Base-by-base conservation (phyloP, 208 protist genomes). In the Trypanosomatidae sp. region DNA sequence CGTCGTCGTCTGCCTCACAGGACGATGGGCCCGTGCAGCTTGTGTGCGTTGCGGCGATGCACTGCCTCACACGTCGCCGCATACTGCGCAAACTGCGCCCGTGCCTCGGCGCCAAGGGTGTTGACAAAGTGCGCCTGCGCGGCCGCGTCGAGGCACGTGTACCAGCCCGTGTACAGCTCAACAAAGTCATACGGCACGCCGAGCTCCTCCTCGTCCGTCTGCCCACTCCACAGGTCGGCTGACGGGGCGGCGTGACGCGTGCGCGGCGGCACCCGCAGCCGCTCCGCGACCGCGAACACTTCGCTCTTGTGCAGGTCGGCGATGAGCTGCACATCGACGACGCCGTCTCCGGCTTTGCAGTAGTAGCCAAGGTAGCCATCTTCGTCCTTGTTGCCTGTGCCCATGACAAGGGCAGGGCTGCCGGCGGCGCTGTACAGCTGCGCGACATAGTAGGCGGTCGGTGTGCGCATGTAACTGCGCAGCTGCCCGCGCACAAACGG, bases 331-430 rank as follows among this genome's bases (percentile, higher is more conserved):
- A 98, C 72, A 66, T 98, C 95, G 39, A 94, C 90, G 15, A 97
- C 80, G 15, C 95, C 95, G 51, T 98, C 95, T 10, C 95, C 95
- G 3, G 95, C 95, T 58, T 98, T 98, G 69, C 88, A 97, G 48
- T 97, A 98, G 60, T 98, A 98, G 21, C 66, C 83, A 6, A 98
- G 65, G 57, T 97, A 97, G 22, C 89, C 90, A 53, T 98, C 95
- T 53, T 97, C 95, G 51, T 97, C 95, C 71, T 80, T 94, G 71
- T 98, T 98, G 7, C 95, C 95, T 13, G 95, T 98, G 11, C 95
- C 95, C 71, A 98, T 91, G 13, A 98, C 95, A 49, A 97, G 83
- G 10, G 75, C 63, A n/a, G 92, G 87, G 0, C 43, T 75, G 13
- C 92, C 92, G 23, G 72, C 54, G 39, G 92, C 76, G 21, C 54